Conservation (phyloP, 495 filamentous ascomycete species). For the Xylaria sp. region DNA sequence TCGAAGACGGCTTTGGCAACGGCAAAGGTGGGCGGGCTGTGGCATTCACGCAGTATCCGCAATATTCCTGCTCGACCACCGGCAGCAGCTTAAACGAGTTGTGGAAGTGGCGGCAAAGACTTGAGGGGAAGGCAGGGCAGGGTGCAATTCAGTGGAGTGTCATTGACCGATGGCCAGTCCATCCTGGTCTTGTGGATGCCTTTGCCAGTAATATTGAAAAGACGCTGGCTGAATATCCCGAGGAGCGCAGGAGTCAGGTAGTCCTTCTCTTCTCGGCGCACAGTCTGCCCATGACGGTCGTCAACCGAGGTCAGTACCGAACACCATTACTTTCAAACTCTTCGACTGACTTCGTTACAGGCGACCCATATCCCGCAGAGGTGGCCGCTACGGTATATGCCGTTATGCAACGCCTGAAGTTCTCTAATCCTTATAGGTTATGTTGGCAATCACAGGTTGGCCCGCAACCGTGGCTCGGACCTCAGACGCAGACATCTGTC, state of each 20-base stretch:
- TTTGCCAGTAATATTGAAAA: constrained; percentile 90
- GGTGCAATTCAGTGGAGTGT: constrained; percentile 94
- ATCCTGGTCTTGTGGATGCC: constrained; percentile 87
- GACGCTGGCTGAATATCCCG: constrained; percentile 80
- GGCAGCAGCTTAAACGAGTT: constrained; percentile 95
- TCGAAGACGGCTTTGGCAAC: constrained; percentile 87
- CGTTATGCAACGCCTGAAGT: constrained; percentile 88
- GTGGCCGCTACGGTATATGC: constrained; percentile 97
- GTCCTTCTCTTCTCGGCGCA: constrained; percentile 95
- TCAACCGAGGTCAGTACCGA: constrained; percentile 74
- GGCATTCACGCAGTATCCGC: constrained; percentile 98
- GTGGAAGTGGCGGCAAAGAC: constrained; percentile 91
- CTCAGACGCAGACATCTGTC: constrained; percentile 89
- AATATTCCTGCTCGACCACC: constrained; percentile 98
- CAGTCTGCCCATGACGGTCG: constrained; percentile 94
- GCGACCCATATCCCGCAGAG: constrained; percentile 95
- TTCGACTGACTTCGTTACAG: constrained; percentile 49
- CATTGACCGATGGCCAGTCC: constrained; percentile 95
- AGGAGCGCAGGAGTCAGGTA: constrained; percentile 76
- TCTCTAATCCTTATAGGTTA: constrained; percentile 87
- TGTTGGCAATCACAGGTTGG: constrained; percentile 99
- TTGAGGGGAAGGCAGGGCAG: constrained; percentile 74
- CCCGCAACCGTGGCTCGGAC: constrained; percentile 92
- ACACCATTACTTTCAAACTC: constrained; percentile 8
- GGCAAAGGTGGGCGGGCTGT: constrained; percentile 90